phyloP scores from a whole-genome alignment of 2,329 filamentous ascomycete species.

The Cordyceps militaris region DNA sequence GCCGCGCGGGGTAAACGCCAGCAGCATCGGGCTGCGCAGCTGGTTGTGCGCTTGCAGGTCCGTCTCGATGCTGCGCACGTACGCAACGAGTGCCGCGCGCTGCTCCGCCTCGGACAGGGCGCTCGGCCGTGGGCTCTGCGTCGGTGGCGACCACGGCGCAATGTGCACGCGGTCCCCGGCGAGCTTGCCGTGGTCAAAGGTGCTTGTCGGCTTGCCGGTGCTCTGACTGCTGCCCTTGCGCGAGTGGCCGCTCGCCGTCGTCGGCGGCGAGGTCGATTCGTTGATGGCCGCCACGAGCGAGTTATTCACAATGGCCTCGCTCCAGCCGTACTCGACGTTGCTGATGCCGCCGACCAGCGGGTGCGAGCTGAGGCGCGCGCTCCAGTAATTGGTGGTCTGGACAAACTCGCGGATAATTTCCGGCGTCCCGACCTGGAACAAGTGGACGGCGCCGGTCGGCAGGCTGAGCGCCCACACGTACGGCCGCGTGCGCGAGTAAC shows the following conservation, averaged over 20 bases:
- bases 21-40: slow-evolving; percentile 75
- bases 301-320: slow-evolving; percentile 68
- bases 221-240: slow-evolving; percentile 37
- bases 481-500: slow-evolving; percentile 83
- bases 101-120: slow-evolving; percentile 74
- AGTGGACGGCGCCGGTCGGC: slow-evolving; percentile 85
- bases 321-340: slow-evolving; percentile 98
- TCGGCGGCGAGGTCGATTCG: slow-evolving; percentile 28
- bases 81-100: slow-evolving; percentile 63
- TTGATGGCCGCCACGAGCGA: slow-evolving; percentile 47
- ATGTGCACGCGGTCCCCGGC: slow-evolving; percentile 81
- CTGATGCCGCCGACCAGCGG: slow-evolving; percentile 87
- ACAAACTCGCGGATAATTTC: slow-evolving; percentile 96
- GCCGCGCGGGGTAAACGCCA: slow-evolving; percentile 82
- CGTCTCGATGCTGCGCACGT: slow-evolving; percentile 78
- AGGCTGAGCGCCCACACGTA: slow-evolving; percentile 93
- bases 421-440: slow-evolving; percentile 95
- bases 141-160: slow-evolving; percentile 81
- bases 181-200: slow-evolving; percentile 43
- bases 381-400: slow-evolving; percentile 94
- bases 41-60: slow-evolving; percentile 86
- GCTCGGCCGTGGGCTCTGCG: slow-evolving; percentile 83
- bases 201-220: no score
- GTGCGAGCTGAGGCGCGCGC: slow-evolving; percentile 86
- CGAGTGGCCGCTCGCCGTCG: slow-evolving; percentile 16